Evolutionary conservation across 2,329 filamentous ascomycete species (phyloP).

Genomic region (Colletotrichum sp.): DNA sequence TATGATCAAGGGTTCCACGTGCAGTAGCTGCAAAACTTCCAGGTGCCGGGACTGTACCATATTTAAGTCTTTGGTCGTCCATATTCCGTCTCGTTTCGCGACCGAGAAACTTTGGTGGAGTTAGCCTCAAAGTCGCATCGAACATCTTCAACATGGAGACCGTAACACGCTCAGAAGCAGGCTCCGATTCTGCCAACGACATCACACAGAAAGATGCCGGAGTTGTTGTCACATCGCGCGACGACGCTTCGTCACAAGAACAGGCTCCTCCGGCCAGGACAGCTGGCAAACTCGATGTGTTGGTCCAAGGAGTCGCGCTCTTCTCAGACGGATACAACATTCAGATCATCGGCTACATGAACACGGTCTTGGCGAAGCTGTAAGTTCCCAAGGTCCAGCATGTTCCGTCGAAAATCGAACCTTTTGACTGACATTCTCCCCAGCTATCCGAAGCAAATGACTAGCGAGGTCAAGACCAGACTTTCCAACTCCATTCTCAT

Average conservation of each 20-base stretch:
- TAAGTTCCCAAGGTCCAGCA: not conserved
- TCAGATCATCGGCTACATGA: slow-evolving; percentile 37
- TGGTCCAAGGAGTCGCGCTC: slow-evolving; percentile 33
- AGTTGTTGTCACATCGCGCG: not conserved
- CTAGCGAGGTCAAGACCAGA: slow-evolving; percentile 37
- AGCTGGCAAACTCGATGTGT: slow-evolving; percentile 20
- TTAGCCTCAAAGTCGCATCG: not conserved
- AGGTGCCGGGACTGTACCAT: not conserved
- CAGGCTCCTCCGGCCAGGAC: not conserved
- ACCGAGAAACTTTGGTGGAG: not conserved
- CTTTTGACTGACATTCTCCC: not conserved
- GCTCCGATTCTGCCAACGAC: not conserved
- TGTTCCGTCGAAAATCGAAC: accelerated
- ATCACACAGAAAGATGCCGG: not conserved
- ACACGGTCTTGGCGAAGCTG: slow-evolving; percentile 32
- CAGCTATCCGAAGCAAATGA: slow-evolving; percentile 33
- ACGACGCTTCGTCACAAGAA: not conserved
- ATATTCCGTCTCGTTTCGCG: accelerated
- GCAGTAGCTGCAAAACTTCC: not conserved
- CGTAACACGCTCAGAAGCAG: not conserved
- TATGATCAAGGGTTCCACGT: not conserved
- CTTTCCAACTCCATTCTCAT: slow-evolving; percentile 44
- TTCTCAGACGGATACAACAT: slow-evolving; percentile 40
- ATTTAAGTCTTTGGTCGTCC: not conserved
- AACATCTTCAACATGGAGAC: not conserved